Conservation (phyloP, 1,139 yeast species). For the Hyphopichia pseudoburtonii region DNA sequence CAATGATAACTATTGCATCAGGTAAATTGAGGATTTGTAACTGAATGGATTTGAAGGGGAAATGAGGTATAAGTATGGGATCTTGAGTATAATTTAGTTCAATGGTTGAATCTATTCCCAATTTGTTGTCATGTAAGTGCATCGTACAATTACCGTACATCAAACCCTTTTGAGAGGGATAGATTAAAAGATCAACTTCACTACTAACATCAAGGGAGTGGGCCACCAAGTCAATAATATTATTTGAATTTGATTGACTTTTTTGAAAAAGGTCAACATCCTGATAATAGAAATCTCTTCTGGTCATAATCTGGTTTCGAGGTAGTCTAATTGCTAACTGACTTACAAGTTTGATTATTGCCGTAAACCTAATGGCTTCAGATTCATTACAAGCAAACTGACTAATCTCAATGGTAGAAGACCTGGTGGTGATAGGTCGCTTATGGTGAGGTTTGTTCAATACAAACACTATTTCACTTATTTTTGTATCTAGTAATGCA, state of each 20-base stretch:
- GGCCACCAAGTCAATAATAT: slow-evolving; percentile 33
- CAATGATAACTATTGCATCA: slow-evolving; percentile 51
- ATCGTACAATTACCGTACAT: slow-evolving; percentile 39
- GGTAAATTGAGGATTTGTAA: neutral
- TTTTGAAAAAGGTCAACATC: slow-evolving; percentile 55
- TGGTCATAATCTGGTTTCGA: slow-evolving; percentile 35
- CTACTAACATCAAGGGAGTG: slow-evolving; percentile 23
- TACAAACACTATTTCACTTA: neutral
- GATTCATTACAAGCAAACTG: neutral
- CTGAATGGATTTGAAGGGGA: neutral
- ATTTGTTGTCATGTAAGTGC: no score
- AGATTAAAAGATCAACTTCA: slow-evolving; percentile 38
- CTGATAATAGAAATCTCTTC: slow-evolving; percentile 65
- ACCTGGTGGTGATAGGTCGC: neutral
- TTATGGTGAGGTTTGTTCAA: neutral
- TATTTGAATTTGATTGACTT: slow-evolving; percentile 47
- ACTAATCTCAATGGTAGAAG: neutral
- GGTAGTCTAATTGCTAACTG: slow-evolving; percentile 5
- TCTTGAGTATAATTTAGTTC: slow-evolving; percentile 13
- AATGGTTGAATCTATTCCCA: neutral
- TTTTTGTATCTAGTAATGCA: neutral
- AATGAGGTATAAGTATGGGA: slow-evolving; percentile 27
- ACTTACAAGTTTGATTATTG: slow-evolving; percentile 13
- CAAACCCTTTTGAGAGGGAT: slow-evolving; percentile 66
- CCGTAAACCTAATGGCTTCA: slow-evolving; percentile 9